Conservation (phyloP, 2,329 filamentous ascomycete species). For the Zasmidium citrigriseum region DNA sequence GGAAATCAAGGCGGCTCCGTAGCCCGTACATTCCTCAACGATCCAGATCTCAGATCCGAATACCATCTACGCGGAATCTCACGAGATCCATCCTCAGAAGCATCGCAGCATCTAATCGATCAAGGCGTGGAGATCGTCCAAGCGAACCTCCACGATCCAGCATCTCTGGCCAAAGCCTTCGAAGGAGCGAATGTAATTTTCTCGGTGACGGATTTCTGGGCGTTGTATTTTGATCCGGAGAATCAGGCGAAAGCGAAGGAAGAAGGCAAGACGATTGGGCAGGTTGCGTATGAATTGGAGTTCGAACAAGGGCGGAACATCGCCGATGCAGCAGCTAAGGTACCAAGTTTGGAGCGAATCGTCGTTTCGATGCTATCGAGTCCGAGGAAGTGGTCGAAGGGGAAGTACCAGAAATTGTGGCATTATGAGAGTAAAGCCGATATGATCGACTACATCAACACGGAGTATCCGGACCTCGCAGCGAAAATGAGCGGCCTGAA, state of each 20-base stretch:
- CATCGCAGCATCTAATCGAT: slow-evolving; percentile 31
- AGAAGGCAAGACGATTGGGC: slow-evolving; percentile 22
- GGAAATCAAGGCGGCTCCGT: slow-evolving; percentile 12
- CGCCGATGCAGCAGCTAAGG: slow-evolving; percentile 27
- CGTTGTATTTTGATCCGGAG: slow-evolving; percentile 13
- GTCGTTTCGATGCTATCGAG: slow-evolving; percentile 28
- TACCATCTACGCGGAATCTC: slow-evolving; percentile 38
- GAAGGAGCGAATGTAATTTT: slow-evolving; percentile 39
- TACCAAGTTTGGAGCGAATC: slow-evolving; percentile 26
- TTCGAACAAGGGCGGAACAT: slow-evolving; percentile 34
- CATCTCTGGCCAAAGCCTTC: slow-evolving; percentile 36
- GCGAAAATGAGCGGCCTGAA: slow-evolving; percentile 13
- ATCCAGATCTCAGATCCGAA: slow-evolving; percentile 1
- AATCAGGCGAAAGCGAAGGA: slow-evolving; percentile 24
- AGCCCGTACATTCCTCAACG: slow-evolving; percentile 28
- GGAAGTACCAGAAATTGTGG: slow-evolving; percentile 25
- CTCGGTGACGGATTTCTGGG: slow-evolving; percentile 39
- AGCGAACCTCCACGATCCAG: slow-evolving; percentile 32
- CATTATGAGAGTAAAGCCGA: slow-evolving; percentile 35
- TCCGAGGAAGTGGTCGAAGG: slow-evolving; percentile 29
- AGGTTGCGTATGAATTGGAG: slow-evolving; percentile 25
- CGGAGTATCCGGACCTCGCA: slow-evolving; percentile 16
- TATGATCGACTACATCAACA: slow-evolving; percentile 29
- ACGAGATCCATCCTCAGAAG: slow-evolving; percentile 41
- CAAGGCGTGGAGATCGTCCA: slow-evolving; percentile 38